Evolutionary conservation across 2,329 filamentous ascomycete species (phyloP), one percentile per base, ranked within the genome.

Genomic region (Xylaria multiplex): DNA sequence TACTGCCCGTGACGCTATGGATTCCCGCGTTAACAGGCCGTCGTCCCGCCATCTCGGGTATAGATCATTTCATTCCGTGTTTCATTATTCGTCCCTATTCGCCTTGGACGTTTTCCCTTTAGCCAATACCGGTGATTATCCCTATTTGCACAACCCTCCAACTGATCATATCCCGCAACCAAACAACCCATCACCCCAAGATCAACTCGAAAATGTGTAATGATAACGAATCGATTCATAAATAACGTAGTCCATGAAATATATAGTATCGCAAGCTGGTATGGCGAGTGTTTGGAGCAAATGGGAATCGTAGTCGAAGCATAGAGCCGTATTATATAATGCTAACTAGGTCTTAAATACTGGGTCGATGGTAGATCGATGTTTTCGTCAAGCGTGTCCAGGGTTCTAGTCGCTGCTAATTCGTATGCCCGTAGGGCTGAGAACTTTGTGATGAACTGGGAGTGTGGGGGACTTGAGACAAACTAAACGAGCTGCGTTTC

Each of bases 401-500:
- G 11, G 13, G 5, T 57, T 14, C 11, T 54, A 8, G 24, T 27
- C 49, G 50, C 40, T 61, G 37, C 61, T 70, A 77, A 57, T 69
- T 72, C 30, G 72, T 64, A 64, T 77, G 72, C 58, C 73, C 73
- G 60, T 74, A 76, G 14, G 74, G 53, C 62, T 74, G 75, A n/a
- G 73, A 71, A 24, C 60, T 68, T 49, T 72, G 72, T 11, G 68
- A 62, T 24, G 73, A 59, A 19, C 70, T 69, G 37, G 71, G 67
- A 8, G 69, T 68, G 19, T 75, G 73, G 16, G 72, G 61, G 7
- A 68, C 68, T 35, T 75, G 74, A 30, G 72, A 71, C 48, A 74
- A 70, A 49, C 74, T 76, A 69, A 76, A 74, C 11, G 73, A 76
- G 66, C 74, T 77, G 32, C 75, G 72, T 67, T 77, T 76, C 24